Evolutionary conservation across 106 monocot genomes (phyloP).

Genomic region (Dactylorhiza incarnata): DNA sequence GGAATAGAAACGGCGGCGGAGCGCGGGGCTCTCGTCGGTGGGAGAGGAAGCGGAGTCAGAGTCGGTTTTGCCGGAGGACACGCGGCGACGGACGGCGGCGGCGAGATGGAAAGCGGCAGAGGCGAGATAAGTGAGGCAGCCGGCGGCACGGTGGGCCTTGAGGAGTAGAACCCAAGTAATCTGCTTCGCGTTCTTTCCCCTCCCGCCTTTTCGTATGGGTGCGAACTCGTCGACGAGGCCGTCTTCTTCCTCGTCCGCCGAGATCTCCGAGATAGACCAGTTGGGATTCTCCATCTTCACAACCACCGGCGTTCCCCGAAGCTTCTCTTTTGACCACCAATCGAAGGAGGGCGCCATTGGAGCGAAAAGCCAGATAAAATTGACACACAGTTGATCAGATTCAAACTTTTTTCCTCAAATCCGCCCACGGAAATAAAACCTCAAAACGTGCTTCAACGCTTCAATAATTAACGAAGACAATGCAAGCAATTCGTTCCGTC

Average conservation of each 20-base stretch:
- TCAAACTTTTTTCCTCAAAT: background rate
- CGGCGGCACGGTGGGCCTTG: conserved; percentile 83
- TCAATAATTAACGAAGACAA: background rate
- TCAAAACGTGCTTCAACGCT: background rate
- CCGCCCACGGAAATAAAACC: conserved; percentile 4
- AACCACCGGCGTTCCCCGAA: conserved; percentile 59
- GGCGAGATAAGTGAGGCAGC: conserved; percentile 60
- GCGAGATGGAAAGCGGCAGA: conserved; percentile 42
- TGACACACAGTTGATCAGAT: background rate
- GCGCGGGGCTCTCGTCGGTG: conserved; percentile 19
- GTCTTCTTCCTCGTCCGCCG: conserved; percentile 19
- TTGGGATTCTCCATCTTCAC: conserved; percentile 94
- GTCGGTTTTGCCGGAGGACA: conserved; percentile 68
- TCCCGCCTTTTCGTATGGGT: conserved; percentile 26
- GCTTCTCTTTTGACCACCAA: conserved; percentile 55
- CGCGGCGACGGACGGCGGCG: conserved; percentile 58
- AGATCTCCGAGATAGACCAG: conserved; percentile 45
- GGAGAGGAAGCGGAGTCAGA: conserved; percentile 15
- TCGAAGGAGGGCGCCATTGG: conserved; percentile 51
- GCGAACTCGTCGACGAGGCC: background rate
- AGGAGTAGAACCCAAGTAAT: conserved; percentile 90
- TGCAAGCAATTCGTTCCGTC: background rate
- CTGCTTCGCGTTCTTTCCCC: conserved; percentile 82
- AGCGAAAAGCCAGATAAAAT: background rate
- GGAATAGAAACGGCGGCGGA: conserved; percentile 48